Percentiles rank a stretch among this genome's conserved stretches.
Conservation (phyloP, 129 eudicot genomes). For the Daucus carota region DH1_v3.0 NC_030385.2:14090501-14091000, state of each 20-base stretch:
- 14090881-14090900: background rate
- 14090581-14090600: constrained; percentile 52
- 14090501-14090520: constrained; percentile 39
- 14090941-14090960: background rate
- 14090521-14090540: constrained; percentile 82
- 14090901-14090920: background rate
- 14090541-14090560: constrained; percentile 64
- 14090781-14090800: background rate
- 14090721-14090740: constrained; percentile 84
- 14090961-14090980: background rate
- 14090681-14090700: constrained; percentile 92
- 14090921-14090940: background rate
- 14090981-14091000: background rate
- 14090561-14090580: constrained; percentile 42
- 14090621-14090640: constrained; percentile 76
- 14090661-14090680: constrained; percentile 91
- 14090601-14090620: constrained; percentile 44
- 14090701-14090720: constrained; percentile 88
- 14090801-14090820: constrained; percentile 4
- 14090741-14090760: constrained; percentile 6
- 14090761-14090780: background rate
- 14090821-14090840: background rate
- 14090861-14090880: background rate
- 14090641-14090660: constrained; percentile 80
- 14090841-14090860: background rate